Conservation (phyloP, 2,329 filamentous ascomycete genomes). For the Microdochium bolleyi region DNA sequence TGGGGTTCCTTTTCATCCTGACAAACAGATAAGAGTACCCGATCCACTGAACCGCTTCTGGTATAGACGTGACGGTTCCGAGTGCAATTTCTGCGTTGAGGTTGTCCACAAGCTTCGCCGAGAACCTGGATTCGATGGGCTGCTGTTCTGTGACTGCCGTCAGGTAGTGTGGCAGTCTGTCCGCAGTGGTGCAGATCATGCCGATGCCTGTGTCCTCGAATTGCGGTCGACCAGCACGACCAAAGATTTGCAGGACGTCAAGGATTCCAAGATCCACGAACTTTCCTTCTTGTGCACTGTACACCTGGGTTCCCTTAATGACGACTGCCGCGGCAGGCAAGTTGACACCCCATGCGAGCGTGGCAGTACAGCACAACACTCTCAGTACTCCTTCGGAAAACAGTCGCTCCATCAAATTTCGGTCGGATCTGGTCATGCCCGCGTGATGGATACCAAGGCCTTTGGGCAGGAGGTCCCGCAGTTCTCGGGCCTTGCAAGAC, state of each 20-base stretch:
- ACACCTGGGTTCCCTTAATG: constrained; percentile 97
- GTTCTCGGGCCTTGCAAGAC: constrained; percentile 73
- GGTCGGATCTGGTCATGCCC: constrained; percentile 88
- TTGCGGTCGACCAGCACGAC: constrained; percentile 93
- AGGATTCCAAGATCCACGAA: constrained; percentile 95
- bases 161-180: constrained; percentile 85
- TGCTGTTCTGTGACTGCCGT: constrained; percentile 91
- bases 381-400: constrained; percentile 91
- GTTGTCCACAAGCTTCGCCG: constrained; percentile 88
- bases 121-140: constrained; percentile 96
- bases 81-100: constrained; percentile 90
- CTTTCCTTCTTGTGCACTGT: constrained; percentile 92
- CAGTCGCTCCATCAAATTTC: constrained; percentile 90
- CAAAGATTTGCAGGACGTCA: constrained; percentile 96
- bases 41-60: constrained; percentile 93
- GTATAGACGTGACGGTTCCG: constrained; percentile 89
- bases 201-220: constrained; percentile 97
- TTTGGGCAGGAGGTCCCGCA: constrained; percentile 82
- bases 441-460: constrained; percentile 95
- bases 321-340: constrained; percentile 96
- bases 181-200: constrained; percentile 95
- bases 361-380: constrained; percentile 96
- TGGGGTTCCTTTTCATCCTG: constrained; percentile 86
- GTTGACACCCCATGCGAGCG: constrained; percentile 97
- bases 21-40: constrained; percentile 98